Conservation (phyloP, 1,284 basidiomycete species). For the Cerrena zonata region DNA sequence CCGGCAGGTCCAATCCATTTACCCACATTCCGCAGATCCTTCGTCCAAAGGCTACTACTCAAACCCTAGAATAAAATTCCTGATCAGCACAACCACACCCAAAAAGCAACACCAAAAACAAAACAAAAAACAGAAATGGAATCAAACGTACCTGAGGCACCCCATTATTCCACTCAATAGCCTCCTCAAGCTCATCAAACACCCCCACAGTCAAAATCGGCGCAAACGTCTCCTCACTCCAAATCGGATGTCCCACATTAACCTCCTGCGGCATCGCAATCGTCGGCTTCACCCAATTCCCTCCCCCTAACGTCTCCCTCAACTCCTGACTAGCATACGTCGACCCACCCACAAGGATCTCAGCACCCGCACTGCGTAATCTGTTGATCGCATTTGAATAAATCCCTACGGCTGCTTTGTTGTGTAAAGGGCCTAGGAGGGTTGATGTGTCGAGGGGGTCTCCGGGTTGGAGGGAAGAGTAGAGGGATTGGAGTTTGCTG, state of each 20-base stretch:
- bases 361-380: conserved; percentile 63
- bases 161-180: conserved; percentile 87
- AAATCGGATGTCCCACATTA: conserved; percentile 53
- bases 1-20: conserved; percentile 89
- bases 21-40: conserved; percentile 74
- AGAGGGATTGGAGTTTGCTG: conserved; percentile 66
- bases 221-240: conserved; percentile 82
- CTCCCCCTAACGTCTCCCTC: conserved; percentile 47
- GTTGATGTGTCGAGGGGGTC: conserved; percentile 75
- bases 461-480: conserved; percentile 64
- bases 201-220: conserved; percentile 83
- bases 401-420: conserved; percentile 54
- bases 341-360: conserved; percentile 70
- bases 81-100: background rate
- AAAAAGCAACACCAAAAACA: background rate
- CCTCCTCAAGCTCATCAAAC: conserved; percentile 86
- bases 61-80: conserved; percentile 51
- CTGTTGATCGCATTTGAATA: conserved; percentile 64
- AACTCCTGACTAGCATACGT: conserved; percentile 32
- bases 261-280: conserved; percentile 65
- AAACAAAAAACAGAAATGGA: too few relatives aligned
- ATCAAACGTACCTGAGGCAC: conserved; percentile 71
- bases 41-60: conserved; percentile 87
- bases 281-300: conserved; percentile 86
- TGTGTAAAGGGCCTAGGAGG: conserved; percentile 85